Evolutionary conservation across 2,329 filamentous ascomycete genomes (phyloP).

Genomic region (Colletotrichum sp.): DNA sequence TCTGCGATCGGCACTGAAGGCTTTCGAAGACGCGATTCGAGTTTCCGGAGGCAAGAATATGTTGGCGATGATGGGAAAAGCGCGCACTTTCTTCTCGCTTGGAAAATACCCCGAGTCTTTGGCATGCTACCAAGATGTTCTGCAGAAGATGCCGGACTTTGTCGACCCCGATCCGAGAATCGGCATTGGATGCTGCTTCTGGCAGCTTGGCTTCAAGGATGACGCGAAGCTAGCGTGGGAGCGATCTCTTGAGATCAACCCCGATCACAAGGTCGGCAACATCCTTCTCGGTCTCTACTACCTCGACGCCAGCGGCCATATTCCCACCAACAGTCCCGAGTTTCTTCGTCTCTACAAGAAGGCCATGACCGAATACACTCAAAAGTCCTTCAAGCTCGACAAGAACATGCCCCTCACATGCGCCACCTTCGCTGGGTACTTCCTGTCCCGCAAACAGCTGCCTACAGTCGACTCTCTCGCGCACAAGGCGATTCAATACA

Average conservation of each 20-base stretch:
- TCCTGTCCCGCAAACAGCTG: slow-evolving; percentile 81
- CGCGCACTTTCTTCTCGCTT: slow-evolving; percentile 84
- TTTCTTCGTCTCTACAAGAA: slow-evolving; percentile 89
- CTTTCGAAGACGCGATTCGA: slow-evolving; percentile 91
- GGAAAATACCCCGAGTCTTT: slow-evolving; percentile 86
- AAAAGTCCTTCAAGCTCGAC: slow-evolving; percentile 92
- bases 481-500: slow-evolving; percentile 92
- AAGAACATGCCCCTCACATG: slow-evolving; percentile 90
- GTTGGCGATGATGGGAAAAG: slow-evolving; percentile 89
- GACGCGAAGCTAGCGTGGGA: slow-evolving; percentile 93
- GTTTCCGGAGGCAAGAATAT: slow-evolving; percentile 87
- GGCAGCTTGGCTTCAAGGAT: slow-evolving; percentile 94
- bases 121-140: slow-evolving; percentile 83
- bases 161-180: slow-evolving; percentile 94
- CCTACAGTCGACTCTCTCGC: slow-evolving; percentile 84
- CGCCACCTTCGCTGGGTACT: slow-evolving; percentile 89
- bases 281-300: slow-evolving; percentile 91
- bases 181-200: slow-evolving; percentile 95
- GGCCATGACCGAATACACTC: slow-evolving; percentile 93
- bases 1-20: slow-evolving; percentile 84
- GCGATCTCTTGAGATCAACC: slow-evolving; percentile 78
- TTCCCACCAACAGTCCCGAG: slow-evolving; percentile 81
- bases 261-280: slow-evolving; percentile 87
- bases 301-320: slow-evolving; percentile 83
- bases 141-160: slow-evolving; percentile 85